Evolutionary conservation across 257 asterid genomes (phyloP).

Genomic region (Rubia yunnanensis): DNA sequence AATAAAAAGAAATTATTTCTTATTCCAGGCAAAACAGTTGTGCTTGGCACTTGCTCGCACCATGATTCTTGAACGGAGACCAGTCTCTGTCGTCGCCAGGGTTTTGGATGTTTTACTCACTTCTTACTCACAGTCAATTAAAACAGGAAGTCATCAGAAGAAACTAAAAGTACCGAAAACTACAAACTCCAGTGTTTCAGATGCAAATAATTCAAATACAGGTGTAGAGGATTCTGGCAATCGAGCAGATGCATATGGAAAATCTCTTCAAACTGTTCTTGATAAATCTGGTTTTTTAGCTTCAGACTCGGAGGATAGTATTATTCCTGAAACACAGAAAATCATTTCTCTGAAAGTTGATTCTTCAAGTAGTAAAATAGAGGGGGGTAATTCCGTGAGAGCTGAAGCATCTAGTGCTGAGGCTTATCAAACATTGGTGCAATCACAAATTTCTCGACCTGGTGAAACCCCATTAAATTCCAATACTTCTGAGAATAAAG

Average conservation of each 20-base stretch:
- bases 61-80: slow-evolving; percentile 75
- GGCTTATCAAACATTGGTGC: slow-evolving; percentile 32
- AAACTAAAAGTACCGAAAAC: slow-evolving; percentile 38
- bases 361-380: slow-evolving; percentile 32
- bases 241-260: slow-evolving; percentile 33
- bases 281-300: slow-evolving; percentile 29
- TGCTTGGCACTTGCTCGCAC: slow-evolving; percentile 56
- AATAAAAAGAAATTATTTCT: neutral
- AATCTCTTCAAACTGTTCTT: slow-evolving; percentile 28
- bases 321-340: slow-evolving; percentile 16
- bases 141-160: slow-evolving; percentile 61
- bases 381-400: slow-evolving; percentile 22
- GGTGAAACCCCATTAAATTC: slow-evolving; percentile 37
- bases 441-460: slow-evolving; percentile 32
- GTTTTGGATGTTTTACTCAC: slow-evolving; percentile 50
- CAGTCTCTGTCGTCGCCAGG: slow-evolving; percentile 54
- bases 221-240: slow-evolving; percentile 25
- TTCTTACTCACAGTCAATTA: slow-evolving; percentile 51
- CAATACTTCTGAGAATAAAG: slow-evolving; percentile 40
- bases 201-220: slow-evolving; percentile 24
- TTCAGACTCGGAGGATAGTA: slow-evolving; percentile 49
- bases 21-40: slow-evolving; percentile 77
- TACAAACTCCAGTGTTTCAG: slow-evolving; percentile 38
- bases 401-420: slow-evolving; percentile 32
- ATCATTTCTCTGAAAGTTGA: slow-evolving; percentile 21